Percentiles rank a stretch among this genome's conserved stretches.
phyloP scores from a whole-genome alignment of 768 basidiomycete species.

The Trametes sanguinea region DNA sequence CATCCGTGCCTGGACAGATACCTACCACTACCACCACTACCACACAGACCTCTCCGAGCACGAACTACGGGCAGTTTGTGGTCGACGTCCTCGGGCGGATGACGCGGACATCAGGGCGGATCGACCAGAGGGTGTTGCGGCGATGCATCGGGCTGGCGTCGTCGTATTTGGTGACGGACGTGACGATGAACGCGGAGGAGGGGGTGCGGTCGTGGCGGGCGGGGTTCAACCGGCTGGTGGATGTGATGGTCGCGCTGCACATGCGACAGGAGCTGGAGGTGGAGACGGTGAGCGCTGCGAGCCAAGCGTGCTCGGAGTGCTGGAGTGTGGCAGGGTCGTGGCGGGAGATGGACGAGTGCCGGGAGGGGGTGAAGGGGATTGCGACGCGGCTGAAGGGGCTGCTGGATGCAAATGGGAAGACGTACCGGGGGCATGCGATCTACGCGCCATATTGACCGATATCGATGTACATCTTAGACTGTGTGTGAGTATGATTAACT shows the following conservation, averaged over 20 bases:
- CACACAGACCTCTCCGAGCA: conserved; percentile 36
- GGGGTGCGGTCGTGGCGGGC: conserved; percentile 65
- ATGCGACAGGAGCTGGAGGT: conserved; percentile 65
- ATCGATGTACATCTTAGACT: neutral
- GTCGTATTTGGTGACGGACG: conserved; percentile 78
- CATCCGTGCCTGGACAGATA: neutral
- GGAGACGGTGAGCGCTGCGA: conserved; percentile 74
- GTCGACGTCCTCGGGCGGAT: conserved; percentile 54
- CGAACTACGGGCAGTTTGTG: conserved; percentile 64
- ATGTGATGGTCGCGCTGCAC: conserved; percentile 74
- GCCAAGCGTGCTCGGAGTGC: conserved; percentile 75
- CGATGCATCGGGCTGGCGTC: conserved; percentile 70
- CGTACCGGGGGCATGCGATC: conserved; percentile 39
- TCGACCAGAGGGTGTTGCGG: conserved; percentile 65
- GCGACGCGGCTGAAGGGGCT: conserved; percentile 61
- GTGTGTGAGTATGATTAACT: neutral
- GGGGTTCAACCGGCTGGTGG: conserved; percentile 70
- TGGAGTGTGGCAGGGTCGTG: conserved; percentile 74
- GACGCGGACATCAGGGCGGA: conserved; percentile 44
- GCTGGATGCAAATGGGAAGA: conserved; percentile 56
- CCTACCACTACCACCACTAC: neutral
- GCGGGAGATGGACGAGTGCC: conserved; percentile 64
- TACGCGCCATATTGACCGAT: conserved; percentile 35
- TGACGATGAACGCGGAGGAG: conserved; percentile 56
- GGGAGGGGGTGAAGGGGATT: conserved; percentile 60